Base-by-base conservation (phyloP, 768 basidiomycete genomes). In the Daedalea quercina region DNA sequence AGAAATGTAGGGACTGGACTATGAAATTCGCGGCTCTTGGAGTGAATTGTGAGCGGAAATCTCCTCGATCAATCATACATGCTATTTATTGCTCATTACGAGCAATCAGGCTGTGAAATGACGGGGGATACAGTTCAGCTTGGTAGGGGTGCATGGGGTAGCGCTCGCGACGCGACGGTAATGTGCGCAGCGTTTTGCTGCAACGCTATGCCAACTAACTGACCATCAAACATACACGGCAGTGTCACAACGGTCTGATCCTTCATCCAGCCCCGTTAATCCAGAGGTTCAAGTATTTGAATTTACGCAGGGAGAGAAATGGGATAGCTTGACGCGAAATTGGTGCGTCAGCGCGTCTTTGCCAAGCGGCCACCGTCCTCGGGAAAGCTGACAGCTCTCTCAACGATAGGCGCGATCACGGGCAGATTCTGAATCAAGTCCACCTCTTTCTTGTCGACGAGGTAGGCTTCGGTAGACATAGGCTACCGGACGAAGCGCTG, bases 391-490 rank as follows among this genome's bases (percentile, higher is more conserved):
- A 25, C 6, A 42, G 19, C 28, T 17, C 37, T 40, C 15, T 3
- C 15, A 40, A 47, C 45, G 49, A 34, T 49, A 85, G 85, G 82
- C 68, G 71, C 49, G 81, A 81, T 49, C 80, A 90, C 57, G 71
- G 76, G n/a, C 71, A 77, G 24, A 79, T 89, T 31, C 68, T 93
- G 22, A 78, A 84, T 4, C 80, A 83, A 49, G 78, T 95, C 34
- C 76, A 80, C 43, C 73, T 97, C 22, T 87, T 96, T 59, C 79
- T 96, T 41, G 85, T 96, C n/a, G 93, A 96, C 59, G 93, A 95
- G 71, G 93, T 90, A 52, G 47, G 70, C 52, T 6, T 23, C 28
- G 13, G 17, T 52, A 31, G 15, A 15, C 24, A 12, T 49, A 15
- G 20, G 15, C 9, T 35, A 25, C 25, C 33, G 13, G 22, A 1